Base-by-base conservation (phyloP, 2,329 filamentous ascomycete species). In the Diaporthe capsici region DNA sequence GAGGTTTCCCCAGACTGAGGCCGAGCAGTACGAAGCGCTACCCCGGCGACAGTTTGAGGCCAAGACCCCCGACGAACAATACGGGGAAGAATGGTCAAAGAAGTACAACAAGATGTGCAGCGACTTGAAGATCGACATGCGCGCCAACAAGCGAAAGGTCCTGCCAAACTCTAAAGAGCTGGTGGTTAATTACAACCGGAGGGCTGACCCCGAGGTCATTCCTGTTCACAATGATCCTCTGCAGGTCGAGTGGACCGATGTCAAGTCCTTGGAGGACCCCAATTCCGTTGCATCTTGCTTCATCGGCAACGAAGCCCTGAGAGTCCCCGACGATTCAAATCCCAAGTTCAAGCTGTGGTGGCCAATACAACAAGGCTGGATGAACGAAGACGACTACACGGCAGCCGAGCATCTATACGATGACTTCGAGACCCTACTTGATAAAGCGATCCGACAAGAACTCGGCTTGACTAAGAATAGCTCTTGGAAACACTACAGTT, bases 111-210 rank as follows among this genome's bases (percentile, higher is more conserved):
- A 93, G 81, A 94, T 97, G 93, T 94, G 92, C 76, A 92, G 92
- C 72, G 96, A 98, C 60, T 91, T 99, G 77, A 98, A 98, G 85
- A 87, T 93, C 3, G 94, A 95, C 71, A 98, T 98, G 94, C 93
- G 96, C 77, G 91, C 92, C 79, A 98, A 98, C 85, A 98, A 98
- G 88, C 93, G 95, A 82, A 94, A 98, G 83, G 96, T 98, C 22
- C 86, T 98, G 68, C 97, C 97, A n/a, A 98, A 98, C 82, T 98
- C 96, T 0, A 98, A 98, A 84, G 97, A 99, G 82, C 88, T 98
- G 75, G 96, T 98, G 1, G 92, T 96, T 78, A 98, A 98, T 82
- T 98, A 94, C 88, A 99, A 99, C 84, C 92, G 94, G 72, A 91
- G 95, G 65, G 94, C 92, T 0, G 92, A 94, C 47, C 93, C 95